Evolutionary conservation across 176 grass and related monocot genomes (phyloP).

Genomic region (Musa beccarii): DNA sequence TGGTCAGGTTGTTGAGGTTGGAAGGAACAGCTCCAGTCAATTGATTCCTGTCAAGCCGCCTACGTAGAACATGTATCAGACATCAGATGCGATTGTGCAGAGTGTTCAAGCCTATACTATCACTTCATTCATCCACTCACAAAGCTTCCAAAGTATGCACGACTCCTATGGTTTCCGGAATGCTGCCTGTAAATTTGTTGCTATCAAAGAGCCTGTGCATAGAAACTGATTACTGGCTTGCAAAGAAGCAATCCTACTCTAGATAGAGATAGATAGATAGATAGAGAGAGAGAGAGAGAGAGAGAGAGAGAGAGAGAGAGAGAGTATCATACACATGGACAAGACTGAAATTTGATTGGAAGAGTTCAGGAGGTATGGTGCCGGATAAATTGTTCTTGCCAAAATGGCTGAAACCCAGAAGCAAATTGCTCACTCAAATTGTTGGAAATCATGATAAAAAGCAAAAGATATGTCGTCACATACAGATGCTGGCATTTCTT

Average conservation of each 20-base stretch:
- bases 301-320: neutral
- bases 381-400: conserved; percentile 20
- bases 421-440: neutral
- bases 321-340: conserved; percentile 6
- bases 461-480: neutral
- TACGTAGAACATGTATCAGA: neutral
- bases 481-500: neutral
- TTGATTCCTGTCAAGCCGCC: neutral
- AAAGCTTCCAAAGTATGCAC: neutral
- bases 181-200: conserved; percentile 21
- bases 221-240: no score
- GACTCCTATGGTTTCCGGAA: conserved; percentile 13
- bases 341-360: neutral
- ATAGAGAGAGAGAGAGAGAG: neutral
- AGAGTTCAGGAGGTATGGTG: conserved; percentile 6
- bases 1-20: conserved; percentile 16
- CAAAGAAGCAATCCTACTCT: neutral
- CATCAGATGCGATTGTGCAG: no score
- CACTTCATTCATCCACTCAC: conserved; percentile 2
- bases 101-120: neutral
- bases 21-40: conserved; percentile 12
- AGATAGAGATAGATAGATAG: neutral
- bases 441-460: neutral
- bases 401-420: conserved; percentile 9
- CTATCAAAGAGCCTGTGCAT: conserved; percentile 13